Evolutionary conservation across 805 yeast species (phyloP).

Genomic region (Candida sanyiensis): DNA sequence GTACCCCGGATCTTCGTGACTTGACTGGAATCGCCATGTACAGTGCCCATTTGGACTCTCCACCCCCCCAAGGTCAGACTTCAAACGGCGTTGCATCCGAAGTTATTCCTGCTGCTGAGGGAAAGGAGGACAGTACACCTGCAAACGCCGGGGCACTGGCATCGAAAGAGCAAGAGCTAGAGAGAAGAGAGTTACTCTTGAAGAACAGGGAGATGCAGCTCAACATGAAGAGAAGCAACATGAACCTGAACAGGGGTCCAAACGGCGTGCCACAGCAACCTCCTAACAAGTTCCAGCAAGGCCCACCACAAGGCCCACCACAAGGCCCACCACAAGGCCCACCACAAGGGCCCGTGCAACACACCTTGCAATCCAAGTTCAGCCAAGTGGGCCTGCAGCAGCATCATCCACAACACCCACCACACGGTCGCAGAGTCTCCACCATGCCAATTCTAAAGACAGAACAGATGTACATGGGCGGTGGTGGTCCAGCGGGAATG

Average conservation of each 20-base stretch:
- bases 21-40: constrained; percentile 22
- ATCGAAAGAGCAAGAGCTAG: constrained; percentile 24
- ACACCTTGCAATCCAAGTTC: constrained; percentile 11
- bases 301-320: constrained; percentile 4
- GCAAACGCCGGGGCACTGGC: background rate
- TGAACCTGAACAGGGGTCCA: constrained; percentile 10
- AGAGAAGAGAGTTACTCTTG: constrained; percentile 23
- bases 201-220: constrained; percentile 23
- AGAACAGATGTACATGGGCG: constrained; percentile 10
- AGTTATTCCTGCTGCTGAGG: too few relatives aligned
- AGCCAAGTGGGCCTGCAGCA: constrained; percentile 12
- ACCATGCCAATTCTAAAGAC: constrained; percentile 20
- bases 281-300: constrained; percentile 10
- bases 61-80: constrained; percentile 7
- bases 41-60: constrained; percentile 20
- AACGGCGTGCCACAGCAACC: constrained; percentile 8
- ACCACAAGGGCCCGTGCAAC: too few relatives aligned
- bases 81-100: too few relatives aligned
- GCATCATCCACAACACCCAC: constrained; percentile 17
- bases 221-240: constrained; percentile 20
- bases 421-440: constrained; percentile 24
- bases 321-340: background rate
- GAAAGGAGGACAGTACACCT: constrained; percentile 7
- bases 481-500: constrained; percentile 12
- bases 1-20: constrained; percentile 28